These are phyloP conservation scores for Zymoseptoria tritici DNA, from an alignment of 2,329 filamentous ascomycete species.

Conservation along the genomic window DNA sequence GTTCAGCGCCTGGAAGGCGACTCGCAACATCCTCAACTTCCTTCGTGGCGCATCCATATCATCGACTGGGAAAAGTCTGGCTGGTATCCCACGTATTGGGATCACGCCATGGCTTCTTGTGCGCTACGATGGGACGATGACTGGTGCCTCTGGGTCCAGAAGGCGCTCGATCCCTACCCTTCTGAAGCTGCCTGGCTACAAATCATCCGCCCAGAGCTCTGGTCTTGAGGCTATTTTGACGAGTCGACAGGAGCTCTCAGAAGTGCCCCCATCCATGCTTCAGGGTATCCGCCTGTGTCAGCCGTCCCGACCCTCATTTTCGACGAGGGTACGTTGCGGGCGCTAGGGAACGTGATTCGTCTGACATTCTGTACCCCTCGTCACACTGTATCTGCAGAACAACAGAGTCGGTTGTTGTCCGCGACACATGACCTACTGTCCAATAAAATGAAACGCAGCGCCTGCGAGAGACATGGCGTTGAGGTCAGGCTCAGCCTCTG, in stretches of 20 bases:
- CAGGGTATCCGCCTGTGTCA: too few relatives aligned
- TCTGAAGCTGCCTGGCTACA: constrained; percentile 1
- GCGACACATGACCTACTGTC: not conserved
- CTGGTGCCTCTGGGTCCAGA: not conserved
- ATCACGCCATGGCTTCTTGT: not conserved
- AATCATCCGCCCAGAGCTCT: not conserved
- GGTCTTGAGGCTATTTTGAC: not conserved
- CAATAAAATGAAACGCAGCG: not conserved
- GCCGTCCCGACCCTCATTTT: too few relatives aligned
- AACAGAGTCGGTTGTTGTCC: not conserved
- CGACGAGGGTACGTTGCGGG: not conserved
- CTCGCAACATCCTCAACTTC: not conserved
- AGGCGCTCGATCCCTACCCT: not conserved
- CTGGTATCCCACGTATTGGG: constrained; percentile 4
- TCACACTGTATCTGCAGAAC: not conserved
- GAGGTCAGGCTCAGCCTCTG: too few relatives aligned
- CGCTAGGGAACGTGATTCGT: not conserved
- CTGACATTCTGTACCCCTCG: not conserved
- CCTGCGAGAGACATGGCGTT: too few relatives aligned
- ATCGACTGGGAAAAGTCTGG: constrained; percentile 1
- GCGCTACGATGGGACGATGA: not conserved
- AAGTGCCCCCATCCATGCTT: not conserved
- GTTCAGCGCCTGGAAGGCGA: not conserved
- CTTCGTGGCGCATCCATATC: not conserved
- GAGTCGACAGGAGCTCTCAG: not conserved